phyloP scores from a whole-genome alignment of 2,329 filamentous ascomycete species.

The Teratosphaeria gauchensis region DNA sequence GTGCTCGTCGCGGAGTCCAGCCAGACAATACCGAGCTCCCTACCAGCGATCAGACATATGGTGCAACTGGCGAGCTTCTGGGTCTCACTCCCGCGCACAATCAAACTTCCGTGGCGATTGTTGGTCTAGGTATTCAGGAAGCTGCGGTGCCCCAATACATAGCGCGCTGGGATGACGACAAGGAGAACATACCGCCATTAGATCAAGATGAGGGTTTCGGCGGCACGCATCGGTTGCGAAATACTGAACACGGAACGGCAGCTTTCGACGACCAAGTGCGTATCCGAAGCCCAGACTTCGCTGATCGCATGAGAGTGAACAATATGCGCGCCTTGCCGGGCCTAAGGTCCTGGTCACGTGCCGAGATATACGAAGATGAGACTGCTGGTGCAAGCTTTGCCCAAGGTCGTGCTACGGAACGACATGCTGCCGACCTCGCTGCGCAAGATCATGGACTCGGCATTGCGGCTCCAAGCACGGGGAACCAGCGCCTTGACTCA shows the following conservation, averaged over 20 bases:
- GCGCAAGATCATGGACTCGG: neutral
- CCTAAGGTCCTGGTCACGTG: neutral
- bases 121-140: neutral
- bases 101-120: neutral
- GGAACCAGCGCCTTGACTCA: neutral
- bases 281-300: neutral
- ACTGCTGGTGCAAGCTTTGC: neutral
- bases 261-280: neutral
- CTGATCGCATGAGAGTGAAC: neutral
- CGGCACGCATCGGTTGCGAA: neutral
- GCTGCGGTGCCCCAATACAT: neutral
- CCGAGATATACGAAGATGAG: neutral
- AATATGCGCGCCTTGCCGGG: neutral
- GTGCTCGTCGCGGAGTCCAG: conserved; percentile 1
- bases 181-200: conserved; percentile 11
- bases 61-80: conserved; percentile 20
- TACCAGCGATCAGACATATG: conserved; percentile 23
- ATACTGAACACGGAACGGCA: neutral
- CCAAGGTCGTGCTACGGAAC: neutral
- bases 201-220: neutral
- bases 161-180: conserved; percentile 7
- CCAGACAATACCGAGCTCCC: conserved; percentile 15
- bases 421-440: neutral
- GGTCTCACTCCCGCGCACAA: conserved; percentile 10
- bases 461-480: neutral